Base-by-base conservation (phyloP, 2,329 filamentous ascomycete species). In the Sclerotinia spermophila region DNA sequence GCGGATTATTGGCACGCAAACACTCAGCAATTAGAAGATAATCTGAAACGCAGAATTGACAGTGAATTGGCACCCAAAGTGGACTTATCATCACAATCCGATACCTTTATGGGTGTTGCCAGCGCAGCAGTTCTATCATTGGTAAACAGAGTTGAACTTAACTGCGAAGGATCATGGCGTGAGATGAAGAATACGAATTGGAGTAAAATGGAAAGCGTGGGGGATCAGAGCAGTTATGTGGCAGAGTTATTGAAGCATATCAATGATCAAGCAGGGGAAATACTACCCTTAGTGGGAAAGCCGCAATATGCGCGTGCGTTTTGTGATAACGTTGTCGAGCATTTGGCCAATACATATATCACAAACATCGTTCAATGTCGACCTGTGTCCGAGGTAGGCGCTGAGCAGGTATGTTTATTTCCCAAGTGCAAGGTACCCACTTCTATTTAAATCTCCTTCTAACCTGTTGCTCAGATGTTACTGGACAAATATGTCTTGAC, bases 161-260 rank as follows among this genome's bases (percentile, higher is more conserved):
- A 91, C 67, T 91, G 94, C 76, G 95, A 98, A 74, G 88, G 91
- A 0, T 90, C 91, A 24, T 99, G 95, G 96, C 89, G 94, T 70
- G 96, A 98, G 82, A 99, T 99, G 96, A 91, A 90, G 73, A 97
- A 97, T 79, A 97, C 92, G 0, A 92, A 94, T 64, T 99, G 96
- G 96, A 92, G 90, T 80, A 94, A 92, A 74, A 92, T 99, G 84
- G 96, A 98, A 76, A 92, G 87, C 72, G 96, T 97, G 5, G 93
- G 93, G 59, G 96, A 99, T 79, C 94, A 97, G 79, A 97, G 94
- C 81, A 90, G 92, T 0, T 99, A 97, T 76, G 93, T 98, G 38
- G 88, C 89, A 13, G 93, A 97, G 79, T 84, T 99, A 3, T 82
- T 97, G 61, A 87, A 86, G 67, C 88, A 89, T 71, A 86, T 96